Evolutionary conservation across 768 basidiomycete genomes (phyloP).

Genomic region (Trametes elegans): DNA sequence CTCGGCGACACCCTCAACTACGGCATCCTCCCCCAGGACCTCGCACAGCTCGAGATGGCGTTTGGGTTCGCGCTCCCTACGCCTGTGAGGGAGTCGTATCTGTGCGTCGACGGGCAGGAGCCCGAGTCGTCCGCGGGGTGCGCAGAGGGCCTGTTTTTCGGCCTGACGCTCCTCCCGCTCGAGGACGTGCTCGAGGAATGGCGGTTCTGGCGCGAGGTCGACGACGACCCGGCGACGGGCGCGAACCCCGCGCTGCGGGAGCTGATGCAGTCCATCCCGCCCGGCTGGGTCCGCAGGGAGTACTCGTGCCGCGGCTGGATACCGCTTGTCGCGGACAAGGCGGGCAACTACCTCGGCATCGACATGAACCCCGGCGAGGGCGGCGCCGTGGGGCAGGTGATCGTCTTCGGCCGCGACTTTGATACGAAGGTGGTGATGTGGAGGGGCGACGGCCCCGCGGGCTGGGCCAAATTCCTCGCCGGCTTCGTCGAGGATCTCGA

Average conservation of each 20-base stretch:
- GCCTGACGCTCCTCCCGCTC: constrained; percentile 87
- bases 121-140: constrained; percentile 85
- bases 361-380: constrained; percentile 84
- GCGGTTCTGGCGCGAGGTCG: constrained; percentile 94
- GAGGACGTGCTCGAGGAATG: constrained; percentile 95
- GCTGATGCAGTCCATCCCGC: constrained; percentile 86
- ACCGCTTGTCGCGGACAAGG: constrained; percentile 89
- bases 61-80: constrained; percentile 83
- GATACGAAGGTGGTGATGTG: constrained; percentile 96
- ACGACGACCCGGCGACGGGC: constrained; percentile 83
- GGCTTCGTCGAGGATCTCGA: constrained; percentile 92
- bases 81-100: constrained; percentile 89
- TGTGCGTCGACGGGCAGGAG: constrained; percentile 90
- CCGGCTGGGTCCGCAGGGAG: constrained; percentile 81
- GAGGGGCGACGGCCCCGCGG: constrained; percentile 84
- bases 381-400: constrained; percentile 87
- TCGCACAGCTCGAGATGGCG: constrained; percentile 79
- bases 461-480: constrained; percentile 95
- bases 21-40: constrained; percentile 77
- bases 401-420: constrained; percentile 98
- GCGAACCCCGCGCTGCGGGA: constrained; percentile 69
- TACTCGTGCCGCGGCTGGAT: constrained; percentile 98
- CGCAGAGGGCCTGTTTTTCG: constrained; percentile 91
- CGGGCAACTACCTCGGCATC: constrained; percentile 94
- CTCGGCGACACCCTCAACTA: constrained; percentile 94